Evolutionary conservation across 352 stramenopile species (phyloP), one percentile per base, ranked within the genome.

Genomic region (Pilasporangium apinafurcum): DNA sequence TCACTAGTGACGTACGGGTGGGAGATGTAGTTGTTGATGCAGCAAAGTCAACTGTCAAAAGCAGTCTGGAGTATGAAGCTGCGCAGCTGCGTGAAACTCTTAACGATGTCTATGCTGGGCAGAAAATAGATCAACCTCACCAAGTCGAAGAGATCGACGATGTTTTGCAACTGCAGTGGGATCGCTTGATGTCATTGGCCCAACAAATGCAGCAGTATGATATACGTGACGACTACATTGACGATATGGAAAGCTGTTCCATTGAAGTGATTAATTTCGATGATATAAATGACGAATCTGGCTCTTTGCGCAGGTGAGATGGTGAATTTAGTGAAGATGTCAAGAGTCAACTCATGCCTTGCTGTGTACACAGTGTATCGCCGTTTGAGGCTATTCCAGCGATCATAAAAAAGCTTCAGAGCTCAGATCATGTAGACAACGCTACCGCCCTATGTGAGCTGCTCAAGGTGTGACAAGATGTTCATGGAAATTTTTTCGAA

Each of bases 191-290:
- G n/a, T n/a, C n/a, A n/a, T n/a, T n/a, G 31, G 9, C 18, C 5
- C 21, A 12, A 12, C n/a, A 6, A n/a, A 22, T n/a, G 8, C 10
- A 33, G 31, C 16, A 32, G 4, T 22, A 28, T 27, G 1, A 34
- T 27, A n/a, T 14, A 25, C 9, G 10, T 16, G 10, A 37, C 10
- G 32, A 37, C 1, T 16, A 37, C 32, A 37, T 24, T 37, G 51
- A 42, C 14, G 28, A 40, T 5, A 22, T 21, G 4, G 47, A 59
- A 12, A 62, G 42, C 25, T 56, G 37, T 30, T 67, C 59, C 5
- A 70, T 64, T 26, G 64, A 76, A 26, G 56, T 54, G 12, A 44
- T 81, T 14, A 68, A 45, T 4, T 77, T 81, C 30, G 62, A 75
- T 14, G 65, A 75, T 22, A 47, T 62, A 6, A 51, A 63, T 24